These are phyloP conservation scores for Crassisporium funariophilum DNA, from an alignment of 768 basidiomycete species.

Conservation along the genomic window DNA sequence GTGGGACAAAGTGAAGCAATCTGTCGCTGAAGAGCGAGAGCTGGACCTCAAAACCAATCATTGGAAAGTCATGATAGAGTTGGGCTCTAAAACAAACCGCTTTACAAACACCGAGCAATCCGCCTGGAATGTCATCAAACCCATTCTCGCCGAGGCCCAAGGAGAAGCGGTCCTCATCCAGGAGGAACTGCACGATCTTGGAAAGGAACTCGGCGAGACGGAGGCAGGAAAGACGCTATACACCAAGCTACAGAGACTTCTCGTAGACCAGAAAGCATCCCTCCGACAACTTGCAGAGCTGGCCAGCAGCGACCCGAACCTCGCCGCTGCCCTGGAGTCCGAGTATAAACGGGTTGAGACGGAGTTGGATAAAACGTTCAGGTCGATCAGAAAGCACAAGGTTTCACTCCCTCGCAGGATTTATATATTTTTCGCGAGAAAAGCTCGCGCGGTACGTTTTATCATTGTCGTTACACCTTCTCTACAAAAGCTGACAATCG, in stretches of 20 bases:
- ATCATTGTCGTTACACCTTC: neutral
- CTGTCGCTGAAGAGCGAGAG: conserved; percentile 27
- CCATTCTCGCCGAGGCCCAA: conserved; percentile 13
- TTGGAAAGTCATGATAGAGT: conserved; percentile 30
- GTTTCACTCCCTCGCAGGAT: conserved; percentile 25
- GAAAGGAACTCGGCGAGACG: conserved; percentile 29
- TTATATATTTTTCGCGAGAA: conserved; percentile 15
- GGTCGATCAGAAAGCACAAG: conserved; percentile 22
- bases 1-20: conserved; percentile 34
- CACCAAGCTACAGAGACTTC: conserved; percentile 23
- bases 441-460: conserved; percentile 16
- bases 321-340: conserved; percentile 16
- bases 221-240: conserved; percentile 32
- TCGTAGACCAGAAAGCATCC: conserved; percentile 26
- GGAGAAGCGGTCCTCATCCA: conserved; percentile 28
- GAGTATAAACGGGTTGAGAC: conserved; percentile 20
- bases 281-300: conserved; percentile 17
- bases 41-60: conserved; percentile 28
- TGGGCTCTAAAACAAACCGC: conserved; percentile 27
- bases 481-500: too few species aligned
- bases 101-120: conserved; percentile 20
- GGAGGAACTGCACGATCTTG: conserved; percentile 32
- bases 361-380: conserved; percentile 22
- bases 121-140: conserved; percentile 30
- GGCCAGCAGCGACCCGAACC: conserved; percentile 6